A percentile compares a stretch with the other conserved stretches of the same genome.
These are phyloP conservation scores for Ceratocystis papillata DNA, from an alignment of 2,329 filamentous ascomycete species.

Conservation along the genomic window DNA sequence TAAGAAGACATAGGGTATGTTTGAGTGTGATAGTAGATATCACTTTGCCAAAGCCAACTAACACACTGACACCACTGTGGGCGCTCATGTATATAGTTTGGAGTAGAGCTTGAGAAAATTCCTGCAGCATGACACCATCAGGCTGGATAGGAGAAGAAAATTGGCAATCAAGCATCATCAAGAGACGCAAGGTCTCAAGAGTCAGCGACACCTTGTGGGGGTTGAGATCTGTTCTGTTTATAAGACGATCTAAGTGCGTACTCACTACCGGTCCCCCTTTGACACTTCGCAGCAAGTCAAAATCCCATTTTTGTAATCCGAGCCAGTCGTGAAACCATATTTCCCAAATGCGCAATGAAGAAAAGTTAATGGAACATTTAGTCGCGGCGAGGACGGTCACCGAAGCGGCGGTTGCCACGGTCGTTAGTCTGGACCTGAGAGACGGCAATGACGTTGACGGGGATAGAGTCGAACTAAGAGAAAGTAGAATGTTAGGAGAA, in stretches of 20 bases:
- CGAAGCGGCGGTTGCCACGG: slow-evolving; percentile 64
- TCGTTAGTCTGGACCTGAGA: slow-evolving; percentile 78
- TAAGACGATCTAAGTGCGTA: slow-evolving; percentile 43
- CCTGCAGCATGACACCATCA: slow-evolving; percentile 12
- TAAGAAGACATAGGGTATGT: not conserved
- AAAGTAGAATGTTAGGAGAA: slow-evolving; percentile 14
- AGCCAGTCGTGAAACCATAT: slow-evolving; percentile 26
- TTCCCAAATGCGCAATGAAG: slow-evolving; percentile 26
- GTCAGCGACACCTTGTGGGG: slow-evolving; percentile 80
- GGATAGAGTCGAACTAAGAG: slow-evolving; percentile 85
- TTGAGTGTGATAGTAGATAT: not conserved
- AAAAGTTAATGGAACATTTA: slow-evolving; percentile 29
- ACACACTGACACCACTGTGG: not conserved
- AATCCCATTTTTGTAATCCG: slow-evolving; percentile 28
- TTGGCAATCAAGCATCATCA: slow-evolving; percentile 93
- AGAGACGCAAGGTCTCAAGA: slow-evolving; percentile 44
- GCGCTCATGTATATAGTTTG: not conserved
- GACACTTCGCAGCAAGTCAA: slow-evolving; percentile 42
- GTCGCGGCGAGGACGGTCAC: slow-evolving; percentile 45
- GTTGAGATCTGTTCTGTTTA: slow-evolving; percentile 47
- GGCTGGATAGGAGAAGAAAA: slow-evolving; percentile 27
- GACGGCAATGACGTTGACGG: slow-evolving; percentile 89
- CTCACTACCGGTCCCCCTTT: slow-evolving; percentile 45
- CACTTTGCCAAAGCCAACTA: not conserved
- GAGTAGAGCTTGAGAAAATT: not conserved